phyloP scores from a whole-genome alignment of 495 filamentous ascomycete genomes.

The Bacidia rubella region DNA sequence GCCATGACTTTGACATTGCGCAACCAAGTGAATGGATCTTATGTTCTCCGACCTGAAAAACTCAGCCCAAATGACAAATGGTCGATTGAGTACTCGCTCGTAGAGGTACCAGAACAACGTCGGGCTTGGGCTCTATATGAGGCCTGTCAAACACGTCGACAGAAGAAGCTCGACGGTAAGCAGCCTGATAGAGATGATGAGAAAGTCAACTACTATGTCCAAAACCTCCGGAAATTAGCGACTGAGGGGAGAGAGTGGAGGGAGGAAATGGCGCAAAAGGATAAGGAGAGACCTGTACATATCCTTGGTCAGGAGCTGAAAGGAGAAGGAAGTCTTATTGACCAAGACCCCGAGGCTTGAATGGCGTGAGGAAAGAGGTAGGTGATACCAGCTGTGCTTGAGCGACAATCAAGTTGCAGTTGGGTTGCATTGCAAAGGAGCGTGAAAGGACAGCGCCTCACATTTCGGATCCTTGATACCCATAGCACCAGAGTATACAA shows the following conservation, averaged over 20 bases:
- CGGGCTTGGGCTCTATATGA: slow-evolving; percentile 37
- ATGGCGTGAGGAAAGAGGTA: too few relatives aligned
- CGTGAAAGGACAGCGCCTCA: too few relatives aligned
- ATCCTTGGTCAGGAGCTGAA: slow-evolving; percentile 8
- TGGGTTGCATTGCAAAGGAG: too few relatives aligned
- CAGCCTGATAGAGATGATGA: slow-evolving; percentile 24
- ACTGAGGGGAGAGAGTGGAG: slow-evolving; percentile 35
- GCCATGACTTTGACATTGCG: slow-evolving; percentile 55
- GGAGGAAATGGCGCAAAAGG: slow-evolving; percentile 32
- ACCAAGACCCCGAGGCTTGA: background rate
- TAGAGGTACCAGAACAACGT: slow-evolving; percentile 32
- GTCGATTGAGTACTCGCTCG: slow-evolving; percentile 62
- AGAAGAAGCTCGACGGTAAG: slow-evolving; percentile 24
- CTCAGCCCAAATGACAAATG: slow-evolving; percentile 45
- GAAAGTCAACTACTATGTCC: slow-evolving; percentile 27
- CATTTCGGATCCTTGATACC: too few relatives aligned
- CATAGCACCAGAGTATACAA: too few relatives aligned
- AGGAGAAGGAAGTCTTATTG: slow-evolving; percentile 6
- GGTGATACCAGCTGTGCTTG: too few relatives aligned
- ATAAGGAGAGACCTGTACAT: slow-evolving; percentile 19
- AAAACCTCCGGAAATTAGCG: slow-evolving; percentile 29
- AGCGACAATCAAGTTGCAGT: too few relatives aligned
- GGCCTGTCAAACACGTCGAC: slow-evolving; percentile 36
- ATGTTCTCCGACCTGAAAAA: slow-evolving; percentile 44
- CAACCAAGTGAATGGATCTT: slow-evolving; percentile 56